These are phyloP conservation scores for Fusarium sp. DNA, from an alignment of 2,329 filamentous ascomycete genomes.

Conservation along the genomic window DNA sequence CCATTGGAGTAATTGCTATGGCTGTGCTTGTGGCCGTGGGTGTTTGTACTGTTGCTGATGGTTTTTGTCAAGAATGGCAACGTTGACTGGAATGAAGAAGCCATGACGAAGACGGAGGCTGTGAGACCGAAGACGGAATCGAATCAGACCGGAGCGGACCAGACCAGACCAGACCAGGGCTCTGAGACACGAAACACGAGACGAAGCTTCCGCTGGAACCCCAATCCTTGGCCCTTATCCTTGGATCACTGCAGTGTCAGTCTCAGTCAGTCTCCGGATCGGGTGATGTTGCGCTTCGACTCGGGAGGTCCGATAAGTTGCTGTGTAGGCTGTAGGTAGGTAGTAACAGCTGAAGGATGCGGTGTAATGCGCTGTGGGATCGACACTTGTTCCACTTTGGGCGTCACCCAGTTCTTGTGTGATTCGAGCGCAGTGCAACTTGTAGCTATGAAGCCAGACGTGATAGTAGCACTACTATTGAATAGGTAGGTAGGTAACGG, in stretches of 20 bases:
- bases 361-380: constrained; percentile 40
- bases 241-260: background rate
- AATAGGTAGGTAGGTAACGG: constrained; percentile 2
- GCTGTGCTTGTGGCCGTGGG: constrained; percentile 46
- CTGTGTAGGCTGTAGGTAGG: background rate
- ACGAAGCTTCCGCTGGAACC: constrained; percentile 5
- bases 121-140: constrained; percentile 20
- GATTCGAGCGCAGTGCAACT: constrained; percentile 1
- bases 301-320: constrained; percentile 27
- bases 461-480: constrained; percentile 8
- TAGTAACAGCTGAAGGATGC: constrained; percentile 30
- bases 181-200: constrained; percentile 29
- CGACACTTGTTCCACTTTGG: constrained; percentile 36
- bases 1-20: constrained; percentile 49
- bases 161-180: background rate
- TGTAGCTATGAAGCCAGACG: constrained; percentile 2
- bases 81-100: constrained; percentile 48
- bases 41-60: constrained; percentile 33
- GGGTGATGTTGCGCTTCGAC: constrained; percentile 29
- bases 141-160: too few relatives aligned
- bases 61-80: constrained; percentile 55
- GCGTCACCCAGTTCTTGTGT: constrained; percentile 29
- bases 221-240: constrained; percentile 12
- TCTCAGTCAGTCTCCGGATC: constrained; percentile 26
- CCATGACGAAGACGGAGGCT: constrained; percentile 30